phyloP scores from a whole-genome alignment of 306 rosid species.

The Prosopis cineraria region DNA sequence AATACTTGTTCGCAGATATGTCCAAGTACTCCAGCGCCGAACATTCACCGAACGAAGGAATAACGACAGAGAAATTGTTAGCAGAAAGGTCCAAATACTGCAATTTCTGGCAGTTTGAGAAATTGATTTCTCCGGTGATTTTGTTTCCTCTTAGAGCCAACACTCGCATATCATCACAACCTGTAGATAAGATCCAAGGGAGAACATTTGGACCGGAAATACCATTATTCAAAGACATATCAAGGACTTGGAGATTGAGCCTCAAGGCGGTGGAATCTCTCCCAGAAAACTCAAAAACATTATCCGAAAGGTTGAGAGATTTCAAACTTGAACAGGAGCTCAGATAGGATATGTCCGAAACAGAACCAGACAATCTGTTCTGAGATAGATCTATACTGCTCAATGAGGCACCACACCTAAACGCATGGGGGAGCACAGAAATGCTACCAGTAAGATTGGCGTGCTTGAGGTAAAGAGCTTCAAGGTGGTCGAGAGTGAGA shows the following conservation, averaged over 20 bases:
- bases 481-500: conserved; percentile 56
- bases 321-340: conserved; percentile 52
- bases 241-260: conserved; percentile 50
- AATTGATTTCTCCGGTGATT: conserved; percentile 55
- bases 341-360: conserved; percentile 45
- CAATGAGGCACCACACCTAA: conserved; percentile 58
- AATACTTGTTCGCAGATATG: conserved; percentile 71
- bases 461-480: conserved; percentile 49
- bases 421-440: conserved; percentile 23
- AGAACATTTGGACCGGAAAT: conserved; percentile 49
- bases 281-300: conserved; percentile 45
- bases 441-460: conserved; percentile 65
- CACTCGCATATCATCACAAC: conserved; percentile 38
- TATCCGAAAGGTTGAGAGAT: conserved; percentile 67
- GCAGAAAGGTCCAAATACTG: conserved; percentile 62
- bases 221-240: conserved; percentile 77
- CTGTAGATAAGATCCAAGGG: conserved; percentile 57
- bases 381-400: conserved; percentile 71
- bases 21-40: conserved; percentile 57
- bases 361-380: conserved; percentile 59
- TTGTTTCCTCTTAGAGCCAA: conserved; percentile 66
- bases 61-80: conserved; percentile 58
- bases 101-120: conserved; percentile 46
- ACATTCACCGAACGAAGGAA: conserved; percentile 76
- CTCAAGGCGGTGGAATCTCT: conserved; percentile 29